Conservation (phyloP, 1,139 yeast species). For the Suhomyces guaymorum region DNA sequence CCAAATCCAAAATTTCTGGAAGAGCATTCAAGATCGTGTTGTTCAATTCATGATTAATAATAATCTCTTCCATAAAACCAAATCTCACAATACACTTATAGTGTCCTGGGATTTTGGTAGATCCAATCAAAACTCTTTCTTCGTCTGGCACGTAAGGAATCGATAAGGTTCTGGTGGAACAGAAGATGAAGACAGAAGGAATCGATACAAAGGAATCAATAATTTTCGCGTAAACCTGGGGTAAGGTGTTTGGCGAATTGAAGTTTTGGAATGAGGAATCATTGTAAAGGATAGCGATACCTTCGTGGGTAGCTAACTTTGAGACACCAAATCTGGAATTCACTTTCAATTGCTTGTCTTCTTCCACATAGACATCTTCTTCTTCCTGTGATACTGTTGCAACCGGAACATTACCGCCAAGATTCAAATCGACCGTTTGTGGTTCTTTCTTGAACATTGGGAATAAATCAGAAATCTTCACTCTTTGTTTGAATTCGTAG, state of each 20-base stretch:
- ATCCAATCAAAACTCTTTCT: constrained; percentile 40
- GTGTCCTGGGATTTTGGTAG: constrained; percentile 44
- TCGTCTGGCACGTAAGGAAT: constrained; percentile 40
- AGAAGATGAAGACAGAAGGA: constrained; percentile 45
- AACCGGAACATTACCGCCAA: constrained; percentile 9
- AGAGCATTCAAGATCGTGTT: constrained; percentile 28
- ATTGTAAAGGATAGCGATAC: constrained; percentile 45
- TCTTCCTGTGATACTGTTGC: constrained; percentile 11
- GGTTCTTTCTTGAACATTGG: constrained; percentile 26
- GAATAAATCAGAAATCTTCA: constrained; percentile 30
- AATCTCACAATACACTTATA: constrained; percentile 47
- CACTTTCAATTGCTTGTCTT: constrained; percentile 14
- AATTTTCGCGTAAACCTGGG: constrained; percentile 38
- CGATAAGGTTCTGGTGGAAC: constrained; percentile 42
- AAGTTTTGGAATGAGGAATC: constrained; percentile 31
- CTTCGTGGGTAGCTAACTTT: constrained; percentile 29
- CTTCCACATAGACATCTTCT: constrained; percentile 5
- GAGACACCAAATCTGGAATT: constrained; percentile 25
- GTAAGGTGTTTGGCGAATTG: constrained; percentile 44
- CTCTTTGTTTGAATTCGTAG: constrained; percentile 33
- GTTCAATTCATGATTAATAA: constrained; percentile 28
- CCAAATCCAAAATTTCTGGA: constrained; percentile 22
- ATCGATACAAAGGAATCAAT: constrained; percentile 40
- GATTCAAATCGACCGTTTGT: constrained; percentile 24
- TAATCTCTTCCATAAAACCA: constrained; percentile 48